Conservation (phyloP, 2,329 filamentous ascomycete species). For the Grosmannia penicillata region DNA sequence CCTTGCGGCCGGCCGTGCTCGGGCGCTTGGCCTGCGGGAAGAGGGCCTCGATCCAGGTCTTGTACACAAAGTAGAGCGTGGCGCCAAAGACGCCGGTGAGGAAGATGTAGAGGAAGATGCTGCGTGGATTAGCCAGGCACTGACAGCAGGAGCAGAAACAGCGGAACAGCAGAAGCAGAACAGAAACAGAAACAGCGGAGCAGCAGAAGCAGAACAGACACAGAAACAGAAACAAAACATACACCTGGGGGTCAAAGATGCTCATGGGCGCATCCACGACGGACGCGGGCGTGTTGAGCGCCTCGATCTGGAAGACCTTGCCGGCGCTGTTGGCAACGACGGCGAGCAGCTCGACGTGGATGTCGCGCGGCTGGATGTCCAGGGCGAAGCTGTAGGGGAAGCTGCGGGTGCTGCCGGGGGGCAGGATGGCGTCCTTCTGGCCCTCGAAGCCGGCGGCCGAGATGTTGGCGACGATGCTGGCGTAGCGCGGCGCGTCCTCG, state of each 20-base stretch:
- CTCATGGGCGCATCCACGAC: conserved; percentile 40
- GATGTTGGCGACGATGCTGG: conserved; percentile 66
- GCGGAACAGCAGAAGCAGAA: not conserved
- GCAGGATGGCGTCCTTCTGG: conserved; percentile 42
- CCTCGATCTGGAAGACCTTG: conserved; percentile 59
- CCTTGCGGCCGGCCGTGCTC: conserved; percentile 41
- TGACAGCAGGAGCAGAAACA: not conserved
- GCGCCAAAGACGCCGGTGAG: conserved; percentile 65
- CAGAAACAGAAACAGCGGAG: not conserved
- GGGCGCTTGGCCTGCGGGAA: conserved; percentile 78
- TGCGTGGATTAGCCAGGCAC: conserved; percentile 20
- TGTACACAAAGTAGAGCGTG: conserved; percentile 92
- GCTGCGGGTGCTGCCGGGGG: conserved; percentile 52
- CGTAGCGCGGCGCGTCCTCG: conserved; percentile 29
- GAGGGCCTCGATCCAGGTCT: conserved; percentile 89
- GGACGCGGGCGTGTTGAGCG: conserved; percentile 69
- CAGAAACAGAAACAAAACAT: conserved; percentile 20
- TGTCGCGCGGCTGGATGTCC: conserved; percentile 85
- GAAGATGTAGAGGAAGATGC: conserved; percentile 95
- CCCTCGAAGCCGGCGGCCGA: conserved; percentile 62
- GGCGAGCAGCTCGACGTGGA: conserved; percentile 62
- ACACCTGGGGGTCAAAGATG: conserved; percentile 31
- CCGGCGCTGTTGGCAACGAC: conserved; percentile 52
- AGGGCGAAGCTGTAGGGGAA: conserved; percentile 74
- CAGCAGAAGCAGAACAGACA: not conserved